A percentile compares a stretch with the other conserved stretches of the same genome.
These are phyloP conservation scores for Falciphora oryzae DNA, from an alignment of 2,329 filamentous ascomycete genomes.

Conservation along the genomic window DNA sequence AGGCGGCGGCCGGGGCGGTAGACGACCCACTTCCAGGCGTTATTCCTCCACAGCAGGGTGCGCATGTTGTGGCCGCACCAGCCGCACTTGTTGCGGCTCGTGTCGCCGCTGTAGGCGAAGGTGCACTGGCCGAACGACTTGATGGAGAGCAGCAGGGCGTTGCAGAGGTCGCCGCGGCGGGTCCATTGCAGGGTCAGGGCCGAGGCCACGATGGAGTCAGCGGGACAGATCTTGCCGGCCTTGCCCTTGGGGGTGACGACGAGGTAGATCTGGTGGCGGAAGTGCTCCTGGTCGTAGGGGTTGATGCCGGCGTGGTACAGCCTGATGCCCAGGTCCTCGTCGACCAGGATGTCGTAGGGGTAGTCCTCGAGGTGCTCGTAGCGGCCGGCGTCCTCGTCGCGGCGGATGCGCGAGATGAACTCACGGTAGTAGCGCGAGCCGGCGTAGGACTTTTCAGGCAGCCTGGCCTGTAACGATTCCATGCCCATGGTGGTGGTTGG, in stretches of 20 bases:
- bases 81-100: conserved; percentile 8
- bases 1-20: conserved; percentile 5
- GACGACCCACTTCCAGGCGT: conserved; percentile 5
- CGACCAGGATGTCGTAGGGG: conserved; percentile 9
- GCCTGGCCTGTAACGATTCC: neutral
- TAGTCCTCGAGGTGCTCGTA: conserved; percentile 11
- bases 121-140: conserved; percentile 11
- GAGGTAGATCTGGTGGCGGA: conserved; percentile 10
- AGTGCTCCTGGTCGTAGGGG: conserved; percentile 10
- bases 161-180: conserved; percentile 9
- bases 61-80: conserved; percentile 8
- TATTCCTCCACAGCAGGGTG: conserved; percentile 6
- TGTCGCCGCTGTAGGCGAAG: conserved; percentile 9
- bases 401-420: conserved; percentile 8
- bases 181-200: conserved; percentile 11
- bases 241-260: conserved; percentile 7
- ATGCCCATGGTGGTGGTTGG: neutral
- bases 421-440: conserved; percentile 9
- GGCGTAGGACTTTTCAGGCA: conserved; percentile 2
- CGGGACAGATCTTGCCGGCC: conserved; percentile 6
- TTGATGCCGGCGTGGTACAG: conserved; percentile 10
- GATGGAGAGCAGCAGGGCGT: conserved; percentile 10
- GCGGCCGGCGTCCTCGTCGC: conserved; percentile 6
- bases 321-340: conserved; percentile 6
- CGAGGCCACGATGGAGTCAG: conserved; percentile 4